Percentiles rank a stretch among this genome's conserved stretches.
Evolutionary conservation across 495 filamentous ascomycete genomes (phyloP).

Genomic region (Aspergillus homomorphus): DNA sequence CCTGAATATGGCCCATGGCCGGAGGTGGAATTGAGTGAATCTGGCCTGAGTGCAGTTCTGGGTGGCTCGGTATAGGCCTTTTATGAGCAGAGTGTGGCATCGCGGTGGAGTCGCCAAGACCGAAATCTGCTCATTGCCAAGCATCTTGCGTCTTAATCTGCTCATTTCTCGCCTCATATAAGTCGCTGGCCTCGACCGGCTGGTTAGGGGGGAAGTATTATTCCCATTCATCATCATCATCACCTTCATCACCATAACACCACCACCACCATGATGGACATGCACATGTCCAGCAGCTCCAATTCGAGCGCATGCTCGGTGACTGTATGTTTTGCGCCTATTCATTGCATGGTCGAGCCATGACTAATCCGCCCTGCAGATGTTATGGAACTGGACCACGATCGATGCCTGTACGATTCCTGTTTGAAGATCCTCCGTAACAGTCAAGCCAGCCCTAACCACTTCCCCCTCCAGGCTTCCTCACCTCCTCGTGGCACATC

Average conservation of each 20-base stretch:
- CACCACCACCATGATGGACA: not conserved
- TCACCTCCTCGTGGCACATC: constrained; percentile 60
- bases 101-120: constrained; percentile 12
- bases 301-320: constrained; percentile 20
- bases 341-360: not conserved
- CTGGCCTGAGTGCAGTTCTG: not conserved
- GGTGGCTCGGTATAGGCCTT: not conserved
- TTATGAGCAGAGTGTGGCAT: not conserved
- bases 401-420: constrained; percentile 51
- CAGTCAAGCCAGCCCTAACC: not conserved
- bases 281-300: constrained; percentile 16
- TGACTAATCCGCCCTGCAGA: constrained; percentile 33
- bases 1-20: constrained; percentile 36
- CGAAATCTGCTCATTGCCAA: constrained; percentile 19
- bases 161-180: not conserved
- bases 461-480: constrained; percentile 39
- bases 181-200: not conserved
- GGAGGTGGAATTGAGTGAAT: not conserved
- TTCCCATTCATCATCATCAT: not conserved
- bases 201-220: not conserved
- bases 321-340: constrained; percentile 15
- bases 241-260: not conserved
- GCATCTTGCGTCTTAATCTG: not conserved
- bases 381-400: constrained; percentile 72
- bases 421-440: not conserved